These are phyloP conservation scores for Salix brachista DNA, from an alignment of 345 rosid species.

Conservation along the genomic window DNA sequence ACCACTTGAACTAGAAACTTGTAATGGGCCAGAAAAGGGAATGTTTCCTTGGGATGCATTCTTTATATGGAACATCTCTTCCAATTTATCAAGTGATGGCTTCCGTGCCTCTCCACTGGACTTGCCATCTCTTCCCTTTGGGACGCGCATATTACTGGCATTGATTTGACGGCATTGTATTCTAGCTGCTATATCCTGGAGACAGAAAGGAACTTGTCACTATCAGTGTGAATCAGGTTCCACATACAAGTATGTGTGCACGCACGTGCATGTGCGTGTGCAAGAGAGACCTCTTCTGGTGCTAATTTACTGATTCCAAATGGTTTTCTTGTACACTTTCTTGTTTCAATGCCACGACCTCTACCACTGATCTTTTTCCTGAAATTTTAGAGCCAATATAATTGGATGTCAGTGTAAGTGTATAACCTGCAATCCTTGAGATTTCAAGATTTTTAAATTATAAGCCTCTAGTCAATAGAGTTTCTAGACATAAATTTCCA, in stretches of 20 bases:
- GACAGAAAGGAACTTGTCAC: conserved; percentile 10
- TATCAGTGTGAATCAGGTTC: conserved; percentile 5
- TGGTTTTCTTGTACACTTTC: conserved; percentile 63
- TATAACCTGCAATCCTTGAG: background rate
- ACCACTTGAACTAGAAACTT: conserved; percentile 78
- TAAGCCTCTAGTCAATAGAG: background rate
- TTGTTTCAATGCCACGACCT: conserved; percentile 55
- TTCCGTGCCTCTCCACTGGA: conserved; percentile 43
- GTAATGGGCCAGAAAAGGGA: conserved; percentile 85
- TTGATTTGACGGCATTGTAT: conserved; percentile 33
- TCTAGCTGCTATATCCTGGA: conserved; percentile 53
- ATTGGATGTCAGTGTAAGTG: background rate
- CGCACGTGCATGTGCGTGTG: background rate
- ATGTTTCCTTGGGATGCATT: conserved; percentile 86
- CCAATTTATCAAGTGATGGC: conserved; percentile 42
- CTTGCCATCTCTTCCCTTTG: conserved; percentile 32
- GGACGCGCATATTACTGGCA: conserved; percentile 16
- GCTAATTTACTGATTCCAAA: conserved; percentile 56
- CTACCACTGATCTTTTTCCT: conserved; percentile 72
- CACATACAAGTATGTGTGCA: background rate
- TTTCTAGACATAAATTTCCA: background rate
- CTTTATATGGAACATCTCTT: conserved; percentile 66
- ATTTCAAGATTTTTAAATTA: background rate
- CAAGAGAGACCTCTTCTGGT: conserved; percentile 60
- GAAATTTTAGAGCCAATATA: conserved; percentile 20